These are phyloP conservation scores for Fennellomyces sp. DNA, from an alignment of 371 early-diverging fungal species.

Conservation along the genomic window DNA sequence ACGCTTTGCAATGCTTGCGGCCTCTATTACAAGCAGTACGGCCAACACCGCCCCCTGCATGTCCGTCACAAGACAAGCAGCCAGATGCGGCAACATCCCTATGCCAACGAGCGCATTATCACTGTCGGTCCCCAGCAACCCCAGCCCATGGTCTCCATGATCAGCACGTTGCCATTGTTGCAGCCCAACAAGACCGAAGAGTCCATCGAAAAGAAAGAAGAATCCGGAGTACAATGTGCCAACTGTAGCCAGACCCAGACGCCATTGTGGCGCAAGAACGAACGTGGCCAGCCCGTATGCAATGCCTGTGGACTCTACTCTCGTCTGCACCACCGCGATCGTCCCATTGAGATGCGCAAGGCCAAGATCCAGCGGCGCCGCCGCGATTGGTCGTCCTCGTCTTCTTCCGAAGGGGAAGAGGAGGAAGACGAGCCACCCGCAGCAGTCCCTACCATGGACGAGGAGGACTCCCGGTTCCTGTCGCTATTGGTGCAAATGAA, in stretches of 20 bases:
- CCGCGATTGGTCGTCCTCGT: conserved; percentile 49
- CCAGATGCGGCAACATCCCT: conserved; percentile 20
- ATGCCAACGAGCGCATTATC: conserved; percentile 22
- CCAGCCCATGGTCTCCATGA: conserved; percentile 11
- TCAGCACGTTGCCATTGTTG: conserved; percentile 12
- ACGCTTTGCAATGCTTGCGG: conserved; percentile 89
- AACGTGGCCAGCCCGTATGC: conserved; percentile 82
- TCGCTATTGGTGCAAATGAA: conserved; percentile 54
- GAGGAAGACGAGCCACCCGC: not conserved
- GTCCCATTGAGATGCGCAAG: conserved; percentile 69
- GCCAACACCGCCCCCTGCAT: conserved; percentile 68
- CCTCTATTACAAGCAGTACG: conserved; percentile 79
- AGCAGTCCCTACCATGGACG: conserved; percentile 11
- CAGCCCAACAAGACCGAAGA: conserved; percentile 7
- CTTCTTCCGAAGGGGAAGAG: conserved; percentile 4
- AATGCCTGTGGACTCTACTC: conserved; percentile 93
- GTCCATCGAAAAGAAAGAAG: conserved; percentile 2
- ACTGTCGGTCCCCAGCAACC: conserved; percentile 7
- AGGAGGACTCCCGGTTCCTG: conserved; percentile 40
- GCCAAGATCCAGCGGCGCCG: conserved; percentile 67
- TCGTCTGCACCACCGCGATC: conserved; percentile 72
- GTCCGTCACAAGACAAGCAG: conserved; percentile 55
- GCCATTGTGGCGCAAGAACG: conserved; percentile 87
- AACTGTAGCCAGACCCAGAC: conserved; percentile 87
- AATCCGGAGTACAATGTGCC: conserved; percentile 48